Percentiles rank a stretch among this genome's conserved stretches.
These are phyloP conservation scores for Blakeslea trispora DNA, from an alignment of 371 early-diverging fungal species.

Conservation along the genomic window DNA sequence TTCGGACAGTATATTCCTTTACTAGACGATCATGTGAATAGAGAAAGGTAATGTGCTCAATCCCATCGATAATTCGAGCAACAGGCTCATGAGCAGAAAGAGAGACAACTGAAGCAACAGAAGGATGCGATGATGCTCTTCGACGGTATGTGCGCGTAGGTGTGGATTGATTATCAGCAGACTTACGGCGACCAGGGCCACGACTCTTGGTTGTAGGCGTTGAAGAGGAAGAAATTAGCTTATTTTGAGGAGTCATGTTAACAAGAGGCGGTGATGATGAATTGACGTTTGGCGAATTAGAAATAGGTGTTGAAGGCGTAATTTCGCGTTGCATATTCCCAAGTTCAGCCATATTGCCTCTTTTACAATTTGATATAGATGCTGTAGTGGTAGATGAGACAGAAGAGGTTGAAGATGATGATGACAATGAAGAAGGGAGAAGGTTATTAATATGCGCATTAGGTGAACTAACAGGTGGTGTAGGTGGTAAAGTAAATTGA, in stretches of 20 bases:
- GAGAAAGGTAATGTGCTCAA: slow-evolving; percentile 66
- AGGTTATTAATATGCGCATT: not conserved
- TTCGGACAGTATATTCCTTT: slow-evolving; percentile 75
- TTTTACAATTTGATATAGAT: not conserved
- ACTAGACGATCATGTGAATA: slow-evolving; percentile 68
- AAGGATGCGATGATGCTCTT: slow-evolving; percentile 43
- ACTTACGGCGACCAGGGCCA: slow-evolving; percentile 20
- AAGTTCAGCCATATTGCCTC: not conserved
- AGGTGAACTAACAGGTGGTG: slow-evolving; percentile 10
- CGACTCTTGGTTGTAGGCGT: slow-evolving; percentile 4
- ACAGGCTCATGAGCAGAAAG: slow-evolving; percentile 56
- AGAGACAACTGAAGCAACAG: slow-evolving; percentile 52
- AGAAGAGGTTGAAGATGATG: slow-evolving; percentile 12
- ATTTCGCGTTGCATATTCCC: not conserved
- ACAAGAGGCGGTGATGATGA: not conserved
- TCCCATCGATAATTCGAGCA: slow-evolving; percentile 45
- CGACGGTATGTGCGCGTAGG: slow-evolving; percentile 27
- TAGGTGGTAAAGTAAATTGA: not conserved
- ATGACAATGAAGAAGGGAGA: slow-evolving; percentile 16
- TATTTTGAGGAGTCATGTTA: not conserved
- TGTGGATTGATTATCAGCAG: slow-evolving; percentile 4
- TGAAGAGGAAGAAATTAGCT: not conserved
- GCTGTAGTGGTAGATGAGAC: not conserved
- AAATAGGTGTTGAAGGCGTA: not conserved
- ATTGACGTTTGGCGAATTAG: not conserved